Base-by-base conservation (phyloP, 106 monocot species). In the Dioscorea zingiberensis region DNA sequence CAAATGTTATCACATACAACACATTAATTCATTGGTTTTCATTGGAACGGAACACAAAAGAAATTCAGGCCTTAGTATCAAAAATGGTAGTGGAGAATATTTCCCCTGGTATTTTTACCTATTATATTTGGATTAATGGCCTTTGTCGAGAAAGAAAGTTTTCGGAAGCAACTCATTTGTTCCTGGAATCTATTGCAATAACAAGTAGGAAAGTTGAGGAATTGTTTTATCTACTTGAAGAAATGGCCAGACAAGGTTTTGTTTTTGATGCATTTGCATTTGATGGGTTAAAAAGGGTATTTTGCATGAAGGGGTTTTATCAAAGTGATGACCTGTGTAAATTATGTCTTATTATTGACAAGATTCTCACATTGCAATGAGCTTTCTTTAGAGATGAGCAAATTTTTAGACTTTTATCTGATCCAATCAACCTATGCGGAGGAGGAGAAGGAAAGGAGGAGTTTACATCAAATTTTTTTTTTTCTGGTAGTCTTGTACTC, bases 1-100 rank as follows among this genome's bases (percentile, higher is more conserved):
- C 62, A 27, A 62, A 38, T 30, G 30, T 62, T 44, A 44, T 62
- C 38, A 44, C 62, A 44, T 61, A 29, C 38, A 61, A 62, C 30
- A 62, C 38, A 16, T 44, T 62, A 0, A 18, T 61, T 28, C 61
- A 61, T 61, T 61, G 29, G 61, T 30, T 30, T 27, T 61, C 10
- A 14, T 17, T 6, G 10, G 27, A 61, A 61, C 29, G 61, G 6
- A 18, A 11, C 14, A 61, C 18, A 32, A 61, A 61, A 61, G 29
- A 61, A n/a, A 30, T 62, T 62, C 30, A 44, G 19, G 27, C 45
- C 45, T 21, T 62, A 13, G 19, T 62, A 32, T 44, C 44, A 1
- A 44, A 62, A n/a, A 62, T 62, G 62, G 11, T 3, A 17, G 4
- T 23, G 22, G 45, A 21, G 29, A n/a, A n/a, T n/a, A n/a, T n/a